Percentiles rank a stretch among this genome's conserved stretches.
Evolutionary conservation across 164 flowering plant genomes (phyloP).

Genomic region (Echeveria elegans): DNA sequence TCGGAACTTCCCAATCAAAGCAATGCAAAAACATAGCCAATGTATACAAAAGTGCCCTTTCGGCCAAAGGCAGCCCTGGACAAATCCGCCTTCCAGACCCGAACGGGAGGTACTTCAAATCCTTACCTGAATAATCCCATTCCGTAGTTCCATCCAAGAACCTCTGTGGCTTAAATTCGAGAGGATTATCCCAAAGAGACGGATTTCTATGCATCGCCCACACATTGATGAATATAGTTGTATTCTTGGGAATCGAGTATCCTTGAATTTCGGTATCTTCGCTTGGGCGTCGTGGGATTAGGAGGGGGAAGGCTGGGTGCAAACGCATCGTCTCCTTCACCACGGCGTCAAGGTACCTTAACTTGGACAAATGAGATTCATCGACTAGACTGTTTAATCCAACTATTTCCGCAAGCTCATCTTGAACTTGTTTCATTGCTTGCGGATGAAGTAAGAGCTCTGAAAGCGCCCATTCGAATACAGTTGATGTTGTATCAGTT

Average conservation of each 20-base stretch:
- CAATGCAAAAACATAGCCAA: constrained; percentile 35
- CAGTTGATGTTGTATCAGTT: constrained; percentile 23
- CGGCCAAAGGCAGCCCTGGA: constrained; percentile 35
- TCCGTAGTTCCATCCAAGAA: constrained; percentile 16
- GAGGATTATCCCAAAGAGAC: constrained; percentile 20
- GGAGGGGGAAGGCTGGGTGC: constrained; percentile 24
- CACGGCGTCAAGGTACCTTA: constrained; percentile 26
- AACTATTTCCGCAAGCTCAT: constrained; percentile 20
- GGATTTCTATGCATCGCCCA: constrained; percentile 52
- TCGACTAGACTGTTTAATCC: constrained; percentile 21
- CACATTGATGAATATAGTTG: constrained; percentile 23
- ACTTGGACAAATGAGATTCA: constrained; percentile 21
- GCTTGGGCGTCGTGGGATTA: constrained; percentile 17
- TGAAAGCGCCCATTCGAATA: constrained; percentile 27
- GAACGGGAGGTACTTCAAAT: constrained; percentile 36
- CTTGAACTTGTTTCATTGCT: constrained; percentile 18
- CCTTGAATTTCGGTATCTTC: constrained; percentile 20
- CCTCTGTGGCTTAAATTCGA: constrained; percentile 29
- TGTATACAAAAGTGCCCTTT: constrained; percentile 17
- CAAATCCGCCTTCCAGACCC: constrained; percentile 50
- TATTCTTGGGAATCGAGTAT: constrained; percentile 23
- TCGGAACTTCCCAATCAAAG: constrained; percentile 30
- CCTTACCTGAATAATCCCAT: constrained; percentile 25
- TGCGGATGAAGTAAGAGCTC: constrained; percentile 24
- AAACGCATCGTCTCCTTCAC: constrained; percentile 32